Conservation (phyloP, 2,329 filamentous ascomycete species). For the Hypoxylon sp. region DNA sequence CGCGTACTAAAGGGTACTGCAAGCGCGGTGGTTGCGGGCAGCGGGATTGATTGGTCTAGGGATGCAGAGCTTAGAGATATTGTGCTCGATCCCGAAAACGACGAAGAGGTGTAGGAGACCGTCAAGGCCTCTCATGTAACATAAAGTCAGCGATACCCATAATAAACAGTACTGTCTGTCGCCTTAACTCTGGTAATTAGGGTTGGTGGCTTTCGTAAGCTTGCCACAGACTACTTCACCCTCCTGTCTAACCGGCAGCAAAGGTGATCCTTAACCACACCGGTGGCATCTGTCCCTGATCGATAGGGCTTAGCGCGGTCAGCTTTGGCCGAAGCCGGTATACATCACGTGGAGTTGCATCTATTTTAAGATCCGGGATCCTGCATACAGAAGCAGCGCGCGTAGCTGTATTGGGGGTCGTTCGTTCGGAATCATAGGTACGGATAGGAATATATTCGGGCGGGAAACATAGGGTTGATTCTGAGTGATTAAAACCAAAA, state of each 20-base stretch:
- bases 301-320: slow-evolving; percentile 41
- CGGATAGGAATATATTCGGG: slow-evolving; percentile 3
- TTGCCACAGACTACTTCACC: slow-evolving; percentile 10
- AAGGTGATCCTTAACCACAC: slow-evolving; percentile 10
- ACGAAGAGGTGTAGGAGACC: slow-evolving; percentile 44
- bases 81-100: slow-evolving; percentile 72
- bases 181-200: too few relatives aligned
- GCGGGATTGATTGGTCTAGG: slow-evolving; percentile 81
- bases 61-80: slow-evolving; percentile 73
- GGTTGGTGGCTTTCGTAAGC: slow-evolving; percentile 1
- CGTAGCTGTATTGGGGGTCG: too few relatives aligned
- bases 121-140: too few relatives aligned
- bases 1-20: slow-evolving; percentile 79
- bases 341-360: slow-evolving; percentile 34
- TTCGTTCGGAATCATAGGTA: background rate
- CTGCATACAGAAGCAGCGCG: background rate
- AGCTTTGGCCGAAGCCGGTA: slow-evolving; percentile 25
- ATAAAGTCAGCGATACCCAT: slow-evolving; percentile 23
- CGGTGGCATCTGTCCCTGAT: slow-evolving; percentile 31
- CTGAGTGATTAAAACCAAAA: too few relatives aligned
- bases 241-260: slow-evolving; percentile 2
- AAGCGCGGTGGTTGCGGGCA: slow-evolving; percentile 81
- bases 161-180: slow-evolving; percentile 6
- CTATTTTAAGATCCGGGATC: slow-evolving; percentile 34
- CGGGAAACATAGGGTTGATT: slow-evolving; percentile 2